Percentiles rank a stretch among this genome's conserved stretches.
Evolutionary conservation across 768 basidiomycete species (phyloP).

Genomic region (Lactarius vividus): DNA sequence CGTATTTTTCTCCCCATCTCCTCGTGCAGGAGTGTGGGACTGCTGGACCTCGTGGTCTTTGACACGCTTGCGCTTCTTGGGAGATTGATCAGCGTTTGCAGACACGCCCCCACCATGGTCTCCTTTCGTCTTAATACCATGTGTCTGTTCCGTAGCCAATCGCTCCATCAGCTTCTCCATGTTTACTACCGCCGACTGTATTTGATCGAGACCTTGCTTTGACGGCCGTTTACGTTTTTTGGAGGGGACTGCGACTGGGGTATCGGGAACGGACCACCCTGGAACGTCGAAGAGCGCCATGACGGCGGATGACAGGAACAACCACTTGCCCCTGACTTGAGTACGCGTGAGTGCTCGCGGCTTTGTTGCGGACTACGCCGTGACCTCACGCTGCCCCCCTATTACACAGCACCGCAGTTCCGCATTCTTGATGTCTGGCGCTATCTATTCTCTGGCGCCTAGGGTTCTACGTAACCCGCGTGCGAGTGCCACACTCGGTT

Average conservation of each 20-base stretch:
- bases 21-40: conserved; percentile 8
- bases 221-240: conserved; percentile 51
- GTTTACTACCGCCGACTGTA: conserved; percentile 46
- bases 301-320: neutral
- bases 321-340: neutral
- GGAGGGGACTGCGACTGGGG: conserved; percentile 35
- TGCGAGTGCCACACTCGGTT: neutral
- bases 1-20: neutral
- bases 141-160: conserved; percentile 33
- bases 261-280: conserved; percentile 57
- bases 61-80: neutral
- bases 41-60: neutral
- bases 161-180: conserved; percentile 60
- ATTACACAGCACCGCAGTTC: neutral
- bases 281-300: conserved; percentile 64
- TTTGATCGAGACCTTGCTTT: conserved; percentile 39
- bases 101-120: neutral
- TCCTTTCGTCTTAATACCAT: neutral
- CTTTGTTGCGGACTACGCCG: neutral
- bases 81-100: neutral
- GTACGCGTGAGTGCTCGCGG: neutral
- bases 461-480: conserved; percentile 12
- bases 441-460: neutral
- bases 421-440: neutral
- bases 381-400: neutral